phyloP scores from a whole-genome alignment of 805 yeast species.

The Saccharomyces paradoxus region DNA sequence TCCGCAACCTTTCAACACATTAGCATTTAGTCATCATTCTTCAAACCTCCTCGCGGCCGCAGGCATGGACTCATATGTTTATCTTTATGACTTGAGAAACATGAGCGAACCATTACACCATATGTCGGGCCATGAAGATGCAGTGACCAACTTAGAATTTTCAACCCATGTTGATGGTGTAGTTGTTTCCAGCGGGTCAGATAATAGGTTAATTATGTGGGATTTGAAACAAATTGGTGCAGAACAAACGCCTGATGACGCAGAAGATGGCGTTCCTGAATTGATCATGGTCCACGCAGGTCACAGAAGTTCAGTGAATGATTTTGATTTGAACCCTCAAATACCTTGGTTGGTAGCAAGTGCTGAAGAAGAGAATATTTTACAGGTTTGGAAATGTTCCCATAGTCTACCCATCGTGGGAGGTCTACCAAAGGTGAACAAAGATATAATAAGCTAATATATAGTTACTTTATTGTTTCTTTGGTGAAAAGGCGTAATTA shows the following conservation, averaged over 20 bases:
- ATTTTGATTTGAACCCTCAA: slow-evolving; percentile 57
- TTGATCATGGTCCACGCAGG: slow-evolving; percentile 89
- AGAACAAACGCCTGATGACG: slow-evolving; percentile 79
- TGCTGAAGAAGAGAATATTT: slow-evolving; percentile 37
- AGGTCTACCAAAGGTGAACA: slow-evolving; percentile 13
- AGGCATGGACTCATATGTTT: slow-evolving; percentile 57
- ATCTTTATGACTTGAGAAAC: slow-evolving; percentile 55
- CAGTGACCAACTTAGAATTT: slow-evolving; percentile 68
- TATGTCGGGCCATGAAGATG: slow-evolving; percentile 72
- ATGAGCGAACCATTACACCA: slow-evolving; percentile 47
- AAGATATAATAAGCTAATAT: neutral
- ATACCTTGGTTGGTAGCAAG: slow-evolving; percentile 73
- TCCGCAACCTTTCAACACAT: slow-evolving; percentile 44
- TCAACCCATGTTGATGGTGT: slow-evolving; percentile 72
- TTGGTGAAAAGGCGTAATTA: neutral
- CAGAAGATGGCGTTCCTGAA: slow-evolving; percentile 87
- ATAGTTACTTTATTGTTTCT: neutral
- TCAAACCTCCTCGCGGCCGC: slow-evolving; percentile 58
- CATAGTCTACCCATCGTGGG: slow-evolving; percentile 29
- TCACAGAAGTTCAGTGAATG: slow-evolving; percentile 70
- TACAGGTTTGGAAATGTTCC: slow-evolving; percentile 40
- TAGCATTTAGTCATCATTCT: slow-evolving; percentile 59
- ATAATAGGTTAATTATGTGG: slow-evolving; percentile 74
- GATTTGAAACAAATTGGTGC: slow-evolving; percentile 72
- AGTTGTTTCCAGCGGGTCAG: slow-evolving; percentile 68